Evolutionary conservation across 352 stramenopile genomes (phyloP), one percentile per base, ranked within the genome.

Genomic region (Globisporangium perplexum): DNA sequence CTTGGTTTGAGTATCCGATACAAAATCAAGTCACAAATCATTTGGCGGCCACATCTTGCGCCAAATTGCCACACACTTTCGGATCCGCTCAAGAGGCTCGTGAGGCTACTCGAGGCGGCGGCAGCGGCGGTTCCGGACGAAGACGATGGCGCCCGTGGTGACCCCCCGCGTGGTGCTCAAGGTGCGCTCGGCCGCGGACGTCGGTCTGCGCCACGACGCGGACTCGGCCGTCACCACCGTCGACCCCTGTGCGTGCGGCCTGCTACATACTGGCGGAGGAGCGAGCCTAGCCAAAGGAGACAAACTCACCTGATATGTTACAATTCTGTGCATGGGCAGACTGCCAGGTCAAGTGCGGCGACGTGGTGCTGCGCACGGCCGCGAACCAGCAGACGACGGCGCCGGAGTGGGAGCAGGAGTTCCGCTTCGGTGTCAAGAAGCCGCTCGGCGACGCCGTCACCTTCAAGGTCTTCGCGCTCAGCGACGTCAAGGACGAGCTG

Each of bases 381-480:
- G 63, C 69, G 0, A 59, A 73, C 51, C 42, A 52, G 47, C 66
- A 76, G 57, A 85, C 79, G 22, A 72, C 59, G 48, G 57, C 55
- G 49, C 79, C 79, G 0, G 47, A 65, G 44, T 90, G 77, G 79
- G 53, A 68, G 20, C 64, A 86, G 42, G 68, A 74, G 41, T 71
- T 83, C 50, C 72, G 62, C 14, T 86, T 90, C 33, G 72, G 76
- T 30, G 66, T 77, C 35, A 69, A 71, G 50, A 72, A 78, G 48
- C 58, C 70, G 41, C 65, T 87, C 28, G 76, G 70, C 31, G 67
- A 76, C 35, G 43, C 22, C 18, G 63, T 84, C 1, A 31, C 18
- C 24, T 82, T 90, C 59, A 72, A 73, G 46, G 63, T 90, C 28
- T 81, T 74, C n/a, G 69, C 65, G 31, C 59, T 78, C 38, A 81